Evolutionary conservation across 352 stramenopile genomes (phyloP), one percentile per base, ranked within the genome.

Genomic region (Phytophthora citrophthora): DNA sequence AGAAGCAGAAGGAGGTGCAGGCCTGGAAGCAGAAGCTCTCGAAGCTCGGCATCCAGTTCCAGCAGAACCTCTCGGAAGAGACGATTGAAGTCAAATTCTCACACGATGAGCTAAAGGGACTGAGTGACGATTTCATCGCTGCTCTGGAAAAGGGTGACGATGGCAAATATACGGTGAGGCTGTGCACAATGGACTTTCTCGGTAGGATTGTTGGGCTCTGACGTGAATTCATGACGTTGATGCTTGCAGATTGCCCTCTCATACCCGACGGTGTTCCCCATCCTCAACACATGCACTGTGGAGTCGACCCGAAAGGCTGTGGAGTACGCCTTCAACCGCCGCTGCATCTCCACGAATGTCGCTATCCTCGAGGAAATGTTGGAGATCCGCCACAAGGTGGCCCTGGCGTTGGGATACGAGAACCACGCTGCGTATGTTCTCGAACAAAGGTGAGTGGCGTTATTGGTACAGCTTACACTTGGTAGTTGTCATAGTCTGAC

Each of bases 221-320:
- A 69, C 29, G n/a, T 15, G 3, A 18, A 32, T 20, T 44, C 38
- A 60, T 20, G 20, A 20, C 20, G 20, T 20, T 20, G 20, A 20
- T 20, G 20, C 20, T 20, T 20, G 20, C 20, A 90, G 79, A 75
- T 92, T 56, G 88, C 77, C 7, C 78, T 97, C 24, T 96, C 92
- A 41, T 96, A 97, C 77, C 88, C 89, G 43, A 95, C 90, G 1
- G 88, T 97, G 32, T 96, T 96, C 61, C 87, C 89, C 12, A 95
- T 97, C 54, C 79, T 95, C 36, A 90, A 90, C 59, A 94, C 79
- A 29, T 97, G 91, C 72, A 86, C 80, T 3, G 86, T 97, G 4
- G 76, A 86, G 49, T 81, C 83, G 20, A 97, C 91, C 39, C 88
- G 91, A 27, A 90, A 91, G 58, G 70, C 78, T 27, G 89, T 97